Conservation (phyloP, 2,329 filamentous ascomycete genomes). For the Coniochaeta prunicola region DNA sequence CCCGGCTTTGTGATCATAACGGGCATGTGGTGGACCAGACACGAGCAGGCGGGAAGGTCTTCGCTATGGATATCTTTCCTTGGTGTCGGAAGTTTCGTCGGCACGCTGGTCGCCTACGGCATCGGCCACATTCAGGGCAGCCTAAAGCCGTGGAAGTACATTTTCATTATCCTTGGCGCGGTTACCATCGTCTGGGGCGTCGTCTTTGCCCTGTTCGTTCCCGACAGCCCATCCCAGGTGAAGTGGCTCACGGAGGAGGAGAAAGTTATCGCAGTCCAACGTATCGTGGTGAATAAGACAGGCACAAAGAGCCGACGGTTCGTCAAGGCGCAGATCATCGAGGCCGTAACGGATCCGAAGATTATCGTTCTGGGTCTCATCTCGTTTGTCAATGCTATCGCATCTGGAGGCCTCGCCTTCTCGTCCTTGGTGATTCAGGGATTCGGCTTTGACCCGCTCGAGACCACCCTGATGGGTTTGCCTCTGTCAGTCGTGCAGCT, state of each 20-base stretch:
- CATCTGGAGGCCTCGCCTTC: constrained; percentile 17
- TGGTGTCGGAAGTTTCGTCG: constrained; percentile 69
- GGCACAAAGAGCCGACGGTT: constrained; percentile 49
- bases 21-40: constrained; percentile 63
- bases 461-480: constrained; percentile 17
- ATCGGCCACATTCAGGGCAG: constrained; percentile 47
- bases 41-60: constrained; percentile 51
- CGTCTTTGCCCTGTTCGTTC: constrained; percentile 57
- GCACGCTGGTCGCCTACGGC: constrained; percentile 51
- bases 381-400: constrained; percentile 17
- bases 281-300: constrained; percentile 53
- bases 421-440: constrained; percentile 18
- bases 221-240: constrained; percentile 64
- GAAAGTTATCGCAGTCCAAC: constrained; percentile 56
- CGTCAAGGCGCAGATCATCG: constrained; percentile 36
- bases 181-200: constrained; percentile 57
- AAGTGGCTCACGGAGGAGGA: constrained; percentile 61
- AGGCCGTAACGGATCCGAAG: constrained; percentile 58
- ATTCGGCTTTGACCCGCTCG: constrained; percentile 16
- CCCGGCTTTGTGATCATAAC: constrained; percentile 61
- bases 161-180: constrained; percentile 59
- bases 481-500: constrained; percentile 16
- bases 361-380: constrained; percentile 34
- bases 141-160: constrained; percentile 59
- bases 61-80: constrained; percentile 44